Evolutionary conservation across 495 filamentous ascomycete genomes (phyloP).

Genomic region (Annulohypoxylon maeteangense): DNA sequence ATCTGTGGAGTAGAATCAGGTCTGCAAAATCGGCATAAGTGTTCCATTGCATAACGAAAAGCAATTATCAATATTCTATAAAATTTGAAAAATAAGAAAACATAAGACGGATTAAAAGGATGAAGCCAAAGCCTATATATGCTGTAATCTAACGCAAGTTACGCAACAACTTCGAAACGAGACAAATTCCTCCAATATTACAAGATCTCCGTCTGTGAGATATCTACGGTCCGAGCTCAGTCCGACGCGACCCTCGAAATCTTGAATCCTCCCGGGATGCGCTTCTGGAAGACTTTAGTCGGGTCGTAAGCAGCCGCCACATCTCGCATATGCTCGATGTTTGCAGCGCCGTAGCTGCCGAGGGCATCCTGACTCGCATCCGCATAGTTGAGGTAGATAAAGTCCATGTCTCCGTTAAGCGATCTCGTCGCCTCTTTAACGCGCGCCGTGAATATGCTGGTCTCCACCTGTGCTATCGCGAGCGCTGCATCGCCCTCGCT

Average conservation of each 20-base stretch:
- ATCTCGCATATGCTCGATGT: conserved; percentile 52
- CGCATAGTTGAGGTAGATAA: conserved; percentile 58
- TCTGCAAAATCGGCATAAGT: too few relatives aligned
- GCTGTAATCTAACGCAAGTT: too few relatives aligned
- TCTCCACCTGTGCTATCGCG: conserved; percentile 23
- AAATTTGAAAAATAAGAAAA: too few relatives aligned
- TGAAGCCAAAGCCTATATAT: too few relatives aligned
- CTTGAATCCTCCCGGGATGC: conserved; percentile 52
- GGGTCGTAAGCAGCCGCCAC: conserved; percentile 62
- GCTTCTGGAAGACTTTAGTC: conserved; percentile 58
- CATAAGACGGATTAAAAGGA: too few relatives aligned
- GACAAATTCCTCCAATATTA: neutral
- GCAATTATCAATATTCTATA: too few relatives aligned
- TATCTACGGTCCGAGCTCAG: neutral
- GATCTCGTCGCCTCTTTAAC: conserved; percentile 32
- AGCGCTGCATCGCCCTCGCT: conserved; percentile 11
- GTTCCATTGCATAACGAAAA: too few relatives aligned
- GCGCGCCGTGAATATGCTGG: conserved; percentile 27
- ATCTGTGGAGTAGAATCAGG: too few relatives aligned
- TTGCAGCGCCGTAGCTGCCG: conserved; percentile 58
- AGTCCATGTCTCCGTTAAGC: conserved; percentile 45
- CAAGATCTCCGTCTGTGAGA: neutral
- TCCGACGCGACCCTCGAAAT: conserved; percentile 32
- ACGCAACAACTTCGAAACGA: too few relatives aligned
- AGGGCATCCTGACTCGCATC: conserved; percentile 57